Evolutionary conservation across 176 grass and related monocot genomes (phyloP).

Genomic region (Typha latifolia): DNA sequence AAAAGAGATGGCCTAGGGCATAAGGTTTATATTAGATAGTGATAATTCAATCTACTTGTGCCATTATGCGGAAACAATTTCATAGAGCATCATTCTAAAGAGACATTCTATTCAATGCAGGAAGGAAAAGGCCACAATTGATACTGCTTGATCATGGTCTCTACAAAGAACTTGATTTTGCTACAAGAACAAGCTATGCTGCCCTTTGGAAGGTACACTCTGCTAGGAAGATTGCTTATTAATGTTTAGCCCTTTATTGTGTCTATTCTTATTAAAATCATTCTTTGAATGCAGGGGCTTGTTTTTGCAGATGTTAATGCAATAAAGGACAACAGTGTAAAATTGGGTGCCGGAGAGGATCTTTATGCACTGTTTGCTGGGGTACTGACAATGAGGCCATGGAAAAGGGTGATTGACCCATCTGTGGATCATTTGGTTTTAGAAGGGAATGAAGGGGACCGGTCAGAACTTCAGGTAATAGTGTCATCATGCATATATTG

Average conservation of each 20-base stretch:
- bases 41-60: neutral
- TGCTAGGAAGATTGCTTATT: neutral
- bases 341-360: slow-evolving; percentile 89
- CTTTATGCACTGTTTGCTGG: slow-evolving; percentile 72
- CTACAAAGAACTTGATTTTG: slow-evolving; percentile 83
- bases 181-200: slow-evolving; percentile 85
- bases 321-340: slow-evolving; percentile 76
- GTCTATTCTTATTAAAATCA: slow-evolving; percentile 15
- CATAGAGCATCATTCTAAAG: neutral
- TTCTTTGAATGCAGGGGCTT: slow-evolving; percentile 47
- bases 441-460: slow-evolving; percentile 33
- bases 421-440: slow-evolving; percentile 72
- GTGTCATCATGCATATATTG: neutral
- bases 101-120: slow-evolving; percentile 29
- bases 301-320: slow-evolving; percentile 59
- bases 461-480: slow-evolving; percentile 73
- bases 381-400: slow-evolving; percentile 88
- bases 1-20: too few species aligned
- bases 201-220: slow-evolving; percentile 78
- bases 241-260: neutral
- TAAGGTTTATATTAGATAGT: too few species aligned
- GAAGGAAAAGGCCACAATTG: slow-evolving; percentile 63
- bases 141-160: slow-evolving; percentile 95
- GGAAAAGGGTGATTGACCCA: slow-evolving; percentile 81
- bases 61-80: neutral